These are phyloP conservation scores for Erysiphe pulchra DNA, from an alignment of 2,329 filamentous ascomycete genomes.

Conservation along the genomic window DNA sequence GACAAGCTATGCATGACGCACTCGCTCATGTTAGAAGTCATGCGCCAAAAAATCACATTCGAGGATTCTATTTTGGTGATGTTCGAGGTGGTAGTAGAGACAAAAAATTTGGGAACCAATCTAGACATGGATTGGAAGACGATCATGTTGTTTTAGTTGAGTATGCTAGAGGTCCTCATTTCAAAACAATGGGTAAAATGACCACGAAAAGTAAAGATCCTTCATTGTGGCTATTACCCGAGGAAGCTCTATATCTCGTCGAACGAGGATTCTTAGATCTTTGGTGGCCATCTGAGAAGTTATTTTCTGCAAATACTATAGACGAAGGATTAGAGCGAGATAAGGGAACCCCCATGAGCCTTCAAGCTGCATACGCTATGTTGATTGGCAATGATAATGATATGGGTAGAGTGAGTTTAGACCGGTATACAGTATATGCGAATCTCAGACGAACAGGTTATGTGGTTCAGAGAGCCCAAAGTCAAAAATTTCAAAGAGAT, in stretches of 20 bases:
- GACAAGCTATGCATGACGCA: slow-evolving; percentile 72
- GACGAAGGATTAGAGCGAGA: slow-evolving; percentile 26
- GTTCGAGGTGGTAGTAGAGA: slow-evolving; percentile 12
- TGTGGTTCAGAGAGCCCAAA: slow-evolving; percentile 40
- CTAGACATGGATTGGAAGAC: slow-evolving; percentile 34
- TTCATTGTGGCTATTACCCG: slow-evolving; percentile 62
- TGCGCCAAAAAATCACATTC: slow-evolving; percentile 32
- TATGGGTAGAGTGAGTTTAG: slow-evolving; percentile 35
- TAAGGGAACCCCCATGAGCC: slow-evolving; percentile 50
- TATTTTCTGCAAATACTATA: slow-evolving; percentile 7
- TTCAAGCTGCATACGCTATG: slow-evolving; percentile 73
- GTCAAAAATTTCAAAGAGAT: slow-evolving; percentile 1
- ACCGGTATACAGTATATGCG: slow-evolving; percentile 71
- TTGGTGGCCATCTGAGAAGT: slow-evolving; percentile 38
- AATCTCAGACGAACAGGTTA: slow-evolving; percentile 67
- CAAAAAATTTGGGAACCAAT: slow-evolving; percentile 36
- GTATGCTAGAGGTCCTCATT: slow-evolving; percentile 43
- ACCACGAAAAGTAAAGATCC: slow-evolving; percentile 28
- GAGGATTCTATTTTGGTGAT: slow-evolving; percentile 49
- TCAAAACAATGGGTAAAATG: slow-evolving; percentile 49
- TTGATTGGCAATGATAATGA: slow-evolving; percentile 48
- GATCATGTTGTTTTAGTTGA: slow-evolving; percentile 37
- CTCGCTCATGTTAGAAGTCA: slow-evolving; percentile 55
- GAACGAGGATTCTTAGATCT: slow-evolving; percentile 74
- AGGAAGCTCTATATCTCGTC: slow-evolving; percentile 73